Evolutionary conservation across 148 eudicot genomes (phyloP).

Genomic region (Arctostaphylos glauca): DNA sequence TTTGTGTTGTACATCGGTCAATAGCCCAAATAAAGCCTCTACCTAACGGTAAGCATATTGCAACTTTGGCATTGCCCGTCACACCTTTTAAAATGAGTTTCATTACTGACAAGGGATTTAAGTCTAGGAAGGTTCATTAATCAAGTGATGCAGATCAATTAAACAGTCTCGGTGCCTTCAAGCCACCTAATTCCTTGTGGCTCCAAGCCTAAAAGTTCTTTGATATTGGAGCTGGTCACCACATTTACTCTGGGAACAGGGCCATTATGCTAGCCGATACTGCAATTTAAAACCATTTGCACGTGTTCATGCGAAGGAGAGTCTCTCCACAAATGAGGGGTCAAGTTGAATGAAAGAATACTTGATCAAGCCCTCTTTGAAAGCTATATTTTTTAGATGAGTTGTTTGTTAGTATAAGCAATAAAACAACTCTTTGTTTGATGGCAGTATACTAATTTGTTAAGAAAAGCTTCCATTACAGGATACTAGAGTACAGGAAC

Average conservation of each 20-base stretch:
- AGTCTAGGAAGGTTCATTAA: background rate
- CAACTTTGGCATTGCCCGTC: background rate
- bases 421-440: background rate
- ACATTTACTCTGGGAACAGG: background rate
- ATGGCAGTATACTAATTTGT: background rate
- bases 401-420: background rate
- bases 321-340: background rate
- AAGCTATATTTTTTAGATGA: background rate
- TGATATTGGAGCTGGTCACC: background rate
- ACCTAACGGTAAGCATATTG: background rate
- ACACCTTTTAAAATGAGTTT: background rate
- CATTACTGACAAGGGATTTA: background rate
- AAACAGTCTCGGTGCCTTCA: background rate
- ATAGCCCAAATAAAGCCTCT: background rate
- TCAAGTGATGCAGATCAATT: background rate
- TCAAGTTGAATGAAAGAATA: background rate
- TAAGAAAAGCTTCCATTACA: background rate
- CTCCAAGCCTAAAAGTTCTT: background rate
- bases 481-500: background rate
- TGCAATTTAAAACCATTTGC: background rate
- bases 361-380: background rate
- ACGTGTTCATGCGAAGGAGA: background rate
- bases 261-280: background rate
- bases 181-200: background rate
- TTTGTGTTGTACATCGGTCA: background rate